Evolutionary conservation across 306 rosid genomes (phyloP).

Genomic region (Casuarina equisetifolia): DNA sequence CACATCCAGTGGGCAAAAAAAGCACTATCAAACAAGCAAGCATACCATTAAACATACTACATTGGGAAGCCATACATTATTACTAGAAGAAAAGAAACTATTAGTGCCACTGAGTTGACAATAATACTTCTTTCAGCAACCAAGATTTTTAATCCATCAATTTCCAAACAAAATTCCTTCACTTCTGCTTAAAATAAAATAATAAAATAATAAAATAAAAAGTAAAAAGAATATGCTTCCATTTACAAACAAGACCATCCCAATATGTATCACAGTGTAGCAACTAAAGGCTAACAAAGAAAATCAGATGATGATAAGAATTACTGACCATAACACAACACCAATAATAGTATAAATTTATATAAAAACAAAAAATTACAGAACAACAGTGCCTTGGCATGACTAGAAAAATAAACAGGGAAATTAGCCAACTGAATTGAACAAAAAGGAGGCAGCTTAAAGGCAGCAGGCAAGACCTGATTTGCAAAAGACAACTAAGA

Average conservation of each 20-base stretch:
- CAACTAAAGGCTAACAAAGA: neutral
- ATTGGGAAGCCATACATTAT: neutral
- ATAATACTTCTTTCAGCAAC: neutral
- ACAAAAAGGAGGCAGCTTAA: neutral
- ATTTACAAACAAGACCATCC: neutral
- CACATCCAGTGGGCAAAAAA: neutral
- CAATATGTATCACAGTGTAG: neutral
- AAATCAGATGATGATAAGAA: neutral
- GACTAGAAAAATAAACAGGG: neutral
- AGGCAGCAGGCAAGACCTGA: conserved; percentile 3
- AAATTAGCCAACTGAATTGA: neutral
- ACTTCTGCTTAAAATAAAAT: neutral
- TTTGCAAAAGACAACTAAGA: neutral
- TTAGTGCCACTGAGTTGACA: neutral
- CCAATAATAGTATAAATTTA: neutral
- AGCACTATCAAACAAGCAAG: neutral
- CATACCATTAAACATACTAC: neutral
- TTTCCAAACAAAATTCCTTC: neutral
- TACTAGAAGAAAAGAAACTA: neutral
- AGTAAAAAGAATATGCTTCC: neutral
- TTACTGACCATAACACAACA: neutral
- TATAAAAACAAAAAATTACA: neutral
- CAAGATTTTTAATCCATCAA: neutral
- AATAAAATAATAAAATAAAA: neutral
- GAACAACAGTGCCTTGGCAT: neutral